Evolutionary conservation across 441 rosid species (phyloP), one percentile per base, ranked within the genome.

Genomic region (Geranium incanum): DNA sequence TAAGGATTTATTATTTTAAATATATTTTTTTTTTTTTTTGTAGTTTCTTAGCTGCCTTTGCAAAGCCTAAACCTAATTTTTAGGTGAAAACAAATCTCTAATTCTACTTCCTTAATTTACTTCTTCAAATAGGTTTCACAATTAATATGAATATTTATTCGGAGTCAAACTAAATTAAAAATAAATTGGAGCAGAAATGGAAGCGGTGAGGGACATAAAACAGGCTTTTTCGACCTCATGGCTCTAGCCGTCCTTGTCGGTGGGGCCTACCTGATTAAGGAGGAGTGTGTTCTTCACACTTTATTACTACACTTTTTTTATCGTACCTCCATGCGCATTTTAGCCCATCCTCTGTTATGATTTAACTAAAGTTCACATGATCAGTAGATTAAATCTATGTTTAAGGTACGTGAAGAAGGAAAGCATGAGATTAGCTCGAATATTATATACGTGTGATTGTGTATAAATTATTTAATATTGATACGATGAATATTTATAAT

Each of bases 161-260:
- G n/a, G n/a, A n/a, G n/a, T n/a, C n/a, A n/a, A n/a, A n/a, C n/a
- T n/a, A n/a, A n/a, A n/a, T n/a, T n/a, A n/a, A n/a, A n/a, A n/a
- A n/a, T n/a, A n/a, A n/a, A n/a, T n/a, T n/a, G n/a, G n/a, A n/a
- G n/a, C n/a, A n/a, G n/a, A n/a, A n/a, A n/a, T n/a, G n/a, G n/a
- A n/a, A n/a, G n/a, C n/a, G n/a, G n/a, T 57, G 65, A 63, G 68
- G 48, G 76, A 81, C 81, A 68, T 73, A 65, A 69, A 52, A 68
- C 86, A 84, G 85, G 83, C 87, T 84, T 84, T 82, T 64, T 75
- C 79, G 74, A 75, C 70, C 9, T 5, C 48, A 52, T 52, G 88
- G 91, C 87, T 84, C 84, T 70, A 70, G 68, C 81, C 80, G 89
- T 81, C 80, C 87, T 85, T 85, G 33, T 36, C 79, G 84, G 91